These are phyloP conservation scores for Verticillium nonalfalfae DNA, from an alignment of 2,329 filamentous ascomycete genomes.

Conservation along the genomic window DNA sequence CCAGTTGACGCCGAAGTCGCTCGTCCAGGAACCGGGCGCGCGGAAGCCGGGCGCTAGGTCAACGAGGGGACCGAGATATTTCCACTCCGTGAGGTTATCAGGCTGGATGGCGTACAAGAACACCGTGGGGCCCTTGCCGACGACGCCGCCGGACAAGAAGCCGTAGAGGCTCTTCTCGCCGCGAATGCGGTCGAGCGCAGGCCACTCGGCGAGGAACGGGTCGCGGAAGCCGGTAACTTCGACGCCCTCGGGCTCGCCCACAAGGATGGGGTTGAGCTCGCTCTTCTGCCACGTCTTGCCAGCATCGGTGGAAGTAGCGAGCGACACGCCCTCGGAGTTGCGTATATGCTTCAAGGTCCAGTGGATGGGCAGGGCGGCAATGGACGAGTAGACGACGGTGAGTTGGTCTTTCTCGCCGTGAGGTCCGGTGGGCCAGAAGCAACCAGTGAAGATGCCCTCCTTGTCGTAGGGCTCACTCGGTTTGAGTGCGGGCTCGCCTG, in stretches of 20 bases:
- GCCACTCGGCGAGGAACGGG: slow-evolving; percentile 23
- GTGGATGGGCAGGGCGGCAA: slow-evolving; percentile 24
- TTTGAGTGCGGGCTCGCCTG: slow-evolving; percentile 23
- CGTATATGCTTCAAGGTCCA: slow-evolving; percentile 31
- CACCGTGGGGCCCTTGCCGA: slow-evolving; percentile 30
- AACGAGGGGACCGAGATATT: slow-evolving; percentile 34
- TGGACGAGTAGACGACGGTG: slow-evolving; percentile 26
- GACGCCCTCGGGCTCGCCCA: slow-evolving; percentile 19
- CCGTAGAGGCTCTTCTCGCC: slow-evolving; percentile 30
- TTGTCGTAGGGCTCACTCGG: slow-evolving; percentile 37
- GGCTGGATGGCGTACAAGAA: slow-evolving; percentile 38
- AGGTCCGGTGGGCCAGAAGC: slow-evolving; percentile 39
- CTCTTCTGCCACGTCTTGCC: slow-evolving; percentile 25
- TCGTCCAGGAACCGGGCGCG: slow-evolving; percentile 34
- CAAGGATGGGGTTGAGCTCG: slow-evolving; percentile 21
- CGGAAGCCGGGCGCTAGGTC: slow-evolving; percentile 29
- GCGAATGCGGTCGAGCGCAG: slow-evolving; percentile 16
- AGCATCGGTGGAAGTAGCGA: slow-evolving; percentile 30
- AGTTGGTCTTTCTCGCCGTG: slow-evolving; percentile 28
- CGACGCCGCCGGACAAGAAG: slow-evolving; percentile 40
- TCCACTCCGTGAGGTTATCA: slow-evolving; percentile 33
- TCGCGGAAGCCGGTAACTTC: slow-evolving; percentile 25
- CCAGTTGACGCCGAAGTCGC: slow-evolving; percentile 45
- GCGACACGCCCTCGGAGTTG: slow-evolving; percentile 31
- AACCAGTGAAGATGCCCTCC: slow-evolving; percentile 46